Evolutionary conservation across 176 grass and related monocot species (phyloP), one percentile per base, ranked within the genome.

Genomic region (Elymus sibiricus): DNA sequence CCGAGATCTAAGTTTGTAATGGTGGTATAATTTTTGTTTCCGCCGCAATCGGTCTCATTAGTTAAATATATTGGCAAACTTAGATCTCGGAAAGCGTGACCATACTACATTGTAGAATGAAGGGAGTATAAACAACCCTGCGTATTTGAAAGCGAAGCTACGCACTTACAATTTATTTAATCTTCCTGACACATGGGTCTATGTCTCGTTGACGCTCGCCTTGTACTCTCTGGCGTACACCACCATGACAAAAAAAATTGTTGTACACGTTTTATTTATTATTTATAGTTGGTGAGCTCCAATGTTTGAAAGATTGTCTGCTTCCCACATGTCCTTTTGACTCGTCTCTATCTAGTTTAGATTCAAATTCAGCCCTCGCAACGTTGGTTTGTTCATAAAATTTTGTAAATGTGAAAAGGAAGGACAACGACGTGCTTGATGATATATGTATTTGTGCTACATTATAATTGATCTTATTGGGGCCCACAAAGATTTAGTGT

Each of bases 401-500:
- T 22, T 78, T 11, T 76, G 9, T 7, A 9, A 35, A 34, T 1
- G 29, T 4, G 22, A 22, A 12, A 9, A 10, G 19, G 11, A 14
- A 21, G 2, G 46, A 38, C 24, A 55, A 16, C 13, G 9, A 82
- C 11, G 43, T 55, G n/a, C 43, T 38, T 38, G 67, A 70, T 31
- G 42, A 26, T 78, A 37, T 79, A 28, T 64, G 53, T 74, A 9
- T 46, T 39, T 64, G 15, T 64, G n/a, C 67, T 80, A 66, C 76
- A 89, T 4, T 79, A 53, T 22, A 58, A 74, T 8, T 9, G 88
- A 89, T 89, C 35, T 3, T 81, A 15, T 4, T 44, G 61, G 82
- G 81, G 21, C 5, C 82, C 76, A 85, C 1, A 38, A 5, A 85
- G 77, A 89, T 81, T 75, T 76, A 44, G 44, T 85, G 40, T 25